Conservation (phyloP, 1,284 basidiomycete genomes). For the Taiwanofungus camphoratus region DNA sequence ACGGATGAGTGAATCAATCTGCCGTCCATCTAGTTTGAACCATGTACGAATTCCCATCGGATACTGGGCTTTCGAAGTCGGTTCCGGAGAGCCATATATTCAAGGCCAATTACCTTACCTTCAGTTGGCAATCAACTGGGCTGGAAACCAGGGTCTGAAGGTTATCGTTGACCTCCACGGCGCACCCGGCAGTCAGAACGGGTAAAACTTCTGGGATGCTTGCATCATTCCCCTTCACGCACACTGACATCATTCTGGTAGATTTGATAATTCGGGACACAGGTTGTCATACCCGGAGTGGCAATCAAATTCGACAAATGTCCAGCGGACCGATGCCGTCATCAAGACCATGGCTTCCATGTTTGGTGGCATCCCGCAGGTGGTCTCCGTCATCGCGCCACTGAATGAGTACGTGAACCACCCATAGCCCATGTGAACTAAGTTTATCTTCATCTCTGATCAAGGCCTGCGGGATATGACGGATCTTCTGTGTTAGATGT, state of each 20-base stretch:
- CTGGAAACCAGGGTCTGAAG: constrained; percentile 68
- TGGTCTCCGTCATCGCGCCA: constrained; percentile 71
- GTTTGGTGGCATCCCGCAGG: constrained; percentile 49
- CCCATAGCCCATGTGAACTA: too few relatives aligned
- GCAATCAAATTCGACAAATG: constrained; percentile 63
- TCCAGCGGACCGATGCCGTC: constrained; percentile 65
- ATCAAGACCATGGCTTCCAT: constrained; percentile 59
- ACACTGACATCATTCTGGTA: constrained; percentile 21
- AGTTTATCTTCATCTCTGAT: constrained; percentile 3
- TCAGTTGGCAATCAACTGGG: constrained; percentile 76
- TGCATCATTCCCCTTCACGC: neutral
- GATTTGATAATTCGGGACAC: constrained; percentile 87
- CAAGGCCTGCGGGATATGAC: constrained; percentile 75
- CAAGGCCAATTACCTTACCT: constrained; percentile 75
- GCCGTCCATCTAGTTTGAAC: constrained; percentile 49
- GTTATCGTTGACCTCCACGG: constrained; percentile 83
- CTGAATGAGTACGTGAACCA: constrained; percentile 73
- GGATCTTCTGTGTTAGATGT: constrained; percentile 49
- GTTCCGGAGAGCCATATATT: constrained; percentile 78
- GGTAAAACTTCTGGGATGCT: constrained; percentile 34
- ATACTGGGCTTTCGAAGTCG: constrained; percentile 88
- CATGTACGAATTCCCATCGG: constrained; percentile 87
- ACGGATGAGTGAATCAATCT: constrained; percentile 6
- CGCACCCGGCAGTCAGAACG: constrained; percentile 80
- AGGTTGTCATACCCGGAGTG: constrained; percentile 58